These are phyloP conservation scores for Craterostigma plantagineum DNA, from an alignment of 257 asterid species.

Conservation along the genomic window DNA sequence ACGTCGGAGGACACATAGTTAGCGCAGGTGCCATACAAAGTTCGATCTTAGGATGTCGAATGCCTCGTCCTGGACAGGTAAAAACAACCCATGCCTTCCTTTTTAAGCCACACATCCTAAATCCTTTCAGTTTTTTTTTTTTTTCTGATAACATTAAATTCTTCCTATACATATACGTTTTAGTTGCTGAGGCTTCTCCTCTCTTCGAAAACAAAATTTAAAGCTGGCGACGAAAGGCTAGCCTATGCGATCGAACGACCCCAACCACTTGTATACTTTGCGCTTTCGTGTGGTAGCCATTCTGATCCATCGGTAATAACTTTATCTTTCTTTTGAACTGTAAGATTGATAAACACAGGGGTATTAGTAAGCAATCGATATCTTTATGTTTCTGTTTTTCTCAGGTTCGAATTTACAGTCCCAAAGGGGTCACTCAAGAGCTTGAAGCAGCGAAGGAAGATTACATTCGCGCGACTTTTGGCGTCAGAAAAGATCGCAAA, in stretches of 20 bases:
- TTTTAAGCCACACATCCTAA: no score
- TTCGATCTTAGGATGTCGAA: slow-evolving; percentile 70
- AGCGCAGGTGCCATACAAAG: slow-evolving; percentile 86
- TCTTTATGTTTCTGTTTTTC: background rate
- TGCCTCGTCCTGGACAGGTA: slow-evolving; percentile 90
- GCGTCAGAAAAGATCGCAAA: slow-evolving; percentile 54
- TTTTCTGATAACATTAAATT: slow-evolving; percentile 15
- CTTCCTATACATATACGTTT: slow-evolving; percentile 6
- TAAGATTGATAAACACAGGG: background rate
- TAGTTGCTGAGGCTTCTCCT: slow-evolving; percentile 85
- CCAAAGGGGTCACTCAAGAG: slow-evolving; percentile 58
- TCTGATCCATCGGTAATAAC: slow-evolving; percentile 85
- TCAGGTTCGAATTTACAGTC: slow-evolving; percentile 72
- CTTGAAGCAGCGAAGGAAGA: slow-evolving; percentile 90
- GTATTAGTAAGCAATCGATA: background rate
- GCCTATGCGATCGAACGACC: slow-evolving; percentile 51
- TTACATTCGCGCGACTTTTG: slow-evolving; percentile 82
- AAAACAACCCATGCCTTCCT: slow-evolving; percentile 1
- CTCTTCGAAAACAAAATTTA: slow-evolving; percentile 60
- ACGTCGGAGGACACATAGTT: slow-evolving; percentile 74
- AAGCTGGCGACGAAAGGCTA: slow-evolving; percentile 61
- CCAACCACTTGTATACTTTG: slow-evolving; percentile 86
- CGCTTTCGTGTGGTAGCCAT: slow-evolving; percentile 82
- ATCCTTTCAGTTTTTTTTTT: no score
- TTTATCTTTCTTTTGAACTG: background rate